Evolutionary conservation across 768 basidiomycete genomes (phyloP).

Genomic region (Collybiopsis confluens): DNA sequence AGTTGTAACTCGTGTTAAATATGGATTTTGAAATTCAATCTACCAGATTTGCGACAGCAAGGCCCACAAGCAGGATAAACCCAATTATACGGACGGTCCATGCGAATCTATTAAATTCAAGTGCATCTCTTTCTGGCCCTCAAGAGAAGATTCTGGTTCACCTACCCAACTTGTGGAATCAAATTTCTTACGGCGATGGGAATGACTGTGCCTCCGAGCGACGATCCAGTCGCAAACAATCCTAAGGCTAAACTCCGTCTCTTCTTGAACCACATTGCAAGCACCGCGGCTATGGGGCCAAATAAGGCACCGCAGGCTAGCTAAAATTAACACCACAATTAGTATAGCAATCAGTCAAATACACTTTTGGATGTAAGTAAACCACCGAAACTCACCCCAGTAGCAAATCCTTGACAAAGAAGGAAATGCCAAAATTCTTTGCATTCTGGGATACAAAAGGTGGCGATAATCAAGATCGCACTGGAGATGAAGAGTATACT

Average conservation of each 20-base stretch:
- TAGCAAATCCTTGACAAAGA: slow-evolving; percentile 65
- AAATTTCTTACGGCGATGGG: slow-evolving; percentile 59
- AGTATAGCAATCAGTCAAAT: no score
- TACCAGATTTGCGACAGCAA: slow-evolving; percentile 50
- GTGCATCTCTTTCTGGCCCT: no score
- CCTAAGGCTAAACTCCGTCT: slow-evolving; percentile 60
- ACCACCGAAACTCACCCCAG: slow-evolving; percentile 44
- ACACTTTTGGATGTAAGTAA: background rate
- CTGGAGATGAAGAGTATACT: slow-evolving; percentile 45
- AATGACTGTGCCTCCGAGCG: slow-evolving; percentile 63
- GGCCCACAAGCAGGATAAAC: slow-evolving; percentile 50
- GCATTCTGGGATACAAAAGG: slow-evolving; percentile 67
- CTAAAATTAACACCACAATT: slow-evolving; percentile 22
- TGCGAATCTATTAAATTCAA: slow-evolving; percentile 67
- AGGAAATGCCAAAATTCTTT: slow-evolving; percentile 75
- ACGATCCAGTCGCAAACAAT: slow-evolving; percentile 59
- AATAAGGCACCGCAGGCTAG: slow-evolving; percentile 55
- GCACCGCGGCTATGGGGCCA: slow-evolving; percentile 52
- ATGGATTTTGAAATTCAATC: slow-evolving; percentile 16
- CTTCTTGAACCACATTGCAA: slow-evolving; percentile 73
- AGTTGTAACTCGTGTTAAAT: slow-evolving; percentile 24
- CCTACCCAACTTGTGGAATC: slow-evolving; percentile 42
- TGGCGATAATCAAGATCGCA: slow-evolving; percentile 45
- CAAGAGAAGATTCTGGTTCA: background rate
- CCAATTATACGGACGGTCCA: slow-evolving; percentile 76